Base-by-base conservation (phyloP, 495 filamentous ascomycete genomes). In the Patellaria atrata region DNA sequence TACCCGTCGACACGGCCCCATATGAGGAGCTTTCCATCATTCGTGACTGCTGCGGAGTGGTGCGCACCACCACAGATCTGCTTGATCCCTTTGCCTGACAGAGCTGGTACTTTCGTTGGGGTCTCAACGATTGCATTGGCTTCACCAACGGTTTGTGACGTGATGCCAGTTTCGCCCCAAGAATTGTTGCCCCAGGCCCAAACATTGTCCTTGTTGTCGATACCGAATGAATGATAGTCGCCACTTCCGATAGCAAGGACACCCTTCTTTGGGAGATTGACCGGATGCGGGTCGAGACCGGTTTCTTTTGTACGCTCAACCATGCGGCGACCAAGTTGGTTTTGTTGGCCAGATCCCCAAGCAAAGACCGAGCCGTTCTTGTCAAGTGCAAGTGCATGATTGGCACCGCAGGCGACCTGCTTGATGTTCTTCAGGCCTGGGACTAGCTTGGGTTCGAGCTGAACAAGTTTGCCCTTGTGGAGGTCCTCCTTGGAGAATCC, bases 111-210 rank as follows among this genome's bases (percentile, higher is more conserved):
- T 11, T 71, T 51, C 9, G 66, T 65, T 1, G 78, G 75, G 27
- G 63, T 63, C 5, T 64, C 55, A 32, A 79, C 62, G 24, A 63
- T 60, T 20, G 72, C 68, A 35, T 64, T 66, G 37, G 75, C 66
- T 15, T 74, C 67, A 37, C 84, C 83, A 16, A 75, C 82, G 30
- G 70, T 68, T 9, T 71, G 67, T 9, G 63, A 61, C n/a, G n/a
- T n/a, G 34, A 83, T 66, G 27, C 81, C 89, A 7, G 77, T 81
- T 55, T 87, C 75, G 29, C 76, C 79, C 51, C 79, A 92, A 52
- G 75, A 82, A 60, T 94, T 96, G 22, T 84, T 57, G 4, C 86
- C 87, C 83, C 85, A 96, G 14, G 75, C 64, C 56, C 70, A 87
- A 37, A 89, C 74, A 20, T 75, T 66, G 22, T 71, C 75, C 24